These are phyloP conservation scores for Marasmius oreades DNA, from an alignment of 1,284 basidiomycete genomes.

Conservation along the genomic window DNA sequence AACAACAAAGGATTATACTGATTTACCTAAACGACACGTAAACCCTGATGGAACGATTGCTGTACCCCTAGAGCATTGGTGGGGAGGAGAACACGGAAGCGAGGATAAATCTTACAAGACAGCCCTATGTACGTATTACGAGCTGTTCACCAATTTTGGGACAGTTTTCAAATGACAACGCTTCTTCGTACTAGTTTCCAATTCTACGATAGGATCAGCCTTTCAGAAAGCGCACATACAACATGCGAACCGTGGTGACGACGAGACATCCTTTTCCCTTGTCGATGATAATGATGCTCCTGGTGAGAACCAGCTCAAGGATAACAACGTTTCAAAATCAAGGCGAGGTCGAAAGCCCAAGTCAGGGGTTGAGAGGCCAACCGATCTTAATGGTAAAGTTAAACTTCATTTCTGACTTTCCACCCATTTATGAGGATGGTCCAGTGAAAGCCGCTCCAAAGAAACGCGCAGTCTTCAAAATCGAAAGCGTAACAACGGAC, in stretches of 20 bases:
- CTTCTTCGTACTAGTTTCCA: background rate
- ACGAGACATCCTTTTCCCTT: no score
- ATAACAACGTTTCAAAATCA: no score
- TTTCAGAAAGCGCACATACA: background rate
- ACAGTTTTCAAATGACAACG: background rate
- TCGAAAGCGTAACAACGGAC: background rate
- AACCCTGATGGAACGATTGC: slow-evolving; percentile 37
- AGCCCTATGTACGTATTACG: background rate
- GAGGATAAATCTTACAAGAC: background rate
- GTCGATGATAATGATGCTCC: no score
- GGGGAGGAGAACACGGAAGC: slow-evolving; percentile 13
- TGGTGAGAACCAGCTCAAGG: no score
- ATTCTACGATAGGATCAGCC: background rate
- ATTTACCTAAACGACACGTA: slow-evolving; percentile 47
- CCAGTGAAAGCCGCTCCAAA: background rate
- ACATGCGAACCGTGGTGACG: no score
- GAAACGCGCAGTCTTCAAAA: background rate
- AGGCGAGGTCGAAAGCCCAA: no score
- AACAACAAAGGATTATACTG: slow-evolving; percentile 51
- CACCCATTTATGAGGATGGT: background rate
- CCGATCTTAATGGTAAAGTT: background rate
- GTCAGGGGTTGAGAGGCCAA: no score
- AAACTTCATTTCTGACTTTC: background rate
- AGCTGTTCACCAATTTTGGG: background rate
- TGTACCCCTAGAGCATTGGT: slow-evolving; percentile 29